These are phyloP conservation scores for Candida chilensis DNA, from an alignment of 805 yeast genomes.

Conservation along the genomic window DNA sequence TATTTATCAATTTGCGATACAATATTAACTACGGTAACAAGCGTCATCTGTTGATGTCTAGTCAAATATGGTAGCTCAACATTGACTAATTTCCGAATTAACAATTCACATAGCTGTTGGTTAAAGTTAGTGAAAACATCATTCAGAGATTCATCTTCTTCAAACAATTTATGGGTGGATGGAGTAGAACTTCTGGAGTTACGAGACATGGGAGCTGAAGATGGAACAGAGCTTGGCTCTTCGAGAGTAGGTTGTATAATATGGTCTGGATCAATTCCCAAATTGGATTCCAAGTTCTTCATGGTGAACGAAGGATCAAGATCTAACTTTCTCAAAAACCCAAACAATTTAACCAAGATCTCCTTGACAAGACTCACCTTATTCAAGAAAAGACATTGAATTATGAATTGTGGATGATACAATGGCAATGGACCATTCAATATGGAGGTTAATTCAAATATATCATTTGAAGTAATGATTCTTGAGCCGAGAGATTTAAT, in stretches of 20 bases:
- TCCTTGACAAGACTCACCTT: slow-evolving; percentile 45
- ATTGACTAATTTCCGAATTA: slow-evolving; percentile 53
- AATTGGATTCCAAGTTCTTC: slow-evolving; percentile 4
- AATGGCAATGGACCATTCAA: slow-evolving; percentile 85
- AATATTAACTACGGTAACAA: slow-evolving; percentile 61
- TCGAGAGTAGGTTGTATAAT: not conserved
- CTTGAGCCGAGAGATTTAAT: slow-evolving; percentile 49
- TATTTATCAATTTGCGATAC: slow-evolving; percentile 43
- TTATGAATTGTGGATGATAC: slow-evolving; percentile 83
- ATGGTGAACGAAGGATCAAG: slow-evolving; percentile 14
- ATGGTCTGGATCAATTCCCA: slow-evolving; percentile 9
- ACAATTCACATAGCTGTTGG: slow-evolving; percentile 28
- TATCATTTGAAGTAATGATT: slow-evolving; percentile 40
- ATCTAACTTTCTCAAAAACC: slow-evolving; percentile 45
- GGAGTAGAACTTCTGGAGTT: too few relatives aligned
- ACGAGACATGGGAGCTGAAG: too few relatives aligned
- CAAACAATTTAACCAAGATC: slow-evolving; percentile 45
- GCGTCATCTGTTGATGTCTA: slow-evolving; percentile 84
- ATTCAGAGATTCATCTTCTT: too few relatives aligned
- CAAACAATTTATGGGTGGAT: too few relatives aligned
- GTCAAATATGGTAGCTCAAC: slow-evolving; percentile 72
- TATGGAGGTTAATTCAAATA: slow-evolving; percentile 65
- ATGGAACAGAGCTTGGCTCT: too few relatives aligned
- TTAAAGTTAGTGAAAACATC: slow-evolving; percentile 34
- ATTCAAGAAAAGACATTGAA: slow-evolving; percentile 63